Evolutionary conservation across 73 alveolate species (phyloP), one percentile per base, ranked within the genome.

Genomic region (Uronychia binucleata): DNA sequence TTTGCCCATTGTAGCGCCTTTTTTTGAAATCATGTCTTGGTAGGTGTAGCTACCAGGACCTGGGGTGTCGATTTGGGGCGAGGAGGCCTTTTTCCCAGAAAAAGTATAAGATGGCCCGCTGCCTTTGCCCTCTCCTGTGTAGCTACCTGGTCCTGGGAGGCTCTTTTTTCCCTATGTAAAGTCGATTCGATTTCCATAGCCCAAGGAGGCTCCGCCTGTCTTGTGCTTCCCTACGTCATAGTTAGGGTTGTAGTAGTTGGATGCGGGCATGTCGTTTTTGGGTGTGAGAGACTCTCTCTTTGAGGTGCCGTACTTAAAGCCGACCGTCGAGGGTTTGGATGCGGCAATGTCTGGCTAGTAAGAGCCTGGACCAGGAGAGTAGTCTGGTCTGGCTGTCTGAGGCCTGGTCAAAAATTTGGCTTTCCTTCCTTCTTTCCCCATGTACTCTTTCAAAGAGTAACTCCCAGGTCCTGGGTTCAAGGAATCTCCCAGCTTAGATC

Each of bases 381-480:
- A 14, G 31, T 78, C 84, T n/a, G n/a, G 34, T 1, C 1, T 0
- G 67, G 26, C 33, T 30, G n/a, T 32, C 34, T 34, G 13, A 14
- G 28, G 31, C 84, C 31, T 78, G 31, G 31, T 0, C 84, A 74
- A 27, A 31, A 33, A 0, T 33, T 78, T 32, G 84, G 25, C 34
- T 78, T 78, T 19, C 84, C 84, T 32, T 74, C 76, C n/a, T 78
- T 78, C 31, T 28, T 46, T 46, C 19, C 30, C 19, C 84, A 78
- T 31, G 1, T 13, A 32, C n/a, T 74, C 25, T 1, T 31, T 31
- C 1, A 78, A 5, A 1, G 13, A 32, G n/a, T 78, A 78, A 1
- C 76, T 19, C 34, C 75, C 84, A 26, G 84, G 84, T 30, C 84
- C 84, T 30, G 84, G 84, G n/a, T n/a, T n/a, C n/a, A n/a, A n/a